Evolutionary conservation across 208 protist species (phyloP), one percentile per base, ranked within the genome.

Genomic region (Zelonia costaricensis): DNA sequence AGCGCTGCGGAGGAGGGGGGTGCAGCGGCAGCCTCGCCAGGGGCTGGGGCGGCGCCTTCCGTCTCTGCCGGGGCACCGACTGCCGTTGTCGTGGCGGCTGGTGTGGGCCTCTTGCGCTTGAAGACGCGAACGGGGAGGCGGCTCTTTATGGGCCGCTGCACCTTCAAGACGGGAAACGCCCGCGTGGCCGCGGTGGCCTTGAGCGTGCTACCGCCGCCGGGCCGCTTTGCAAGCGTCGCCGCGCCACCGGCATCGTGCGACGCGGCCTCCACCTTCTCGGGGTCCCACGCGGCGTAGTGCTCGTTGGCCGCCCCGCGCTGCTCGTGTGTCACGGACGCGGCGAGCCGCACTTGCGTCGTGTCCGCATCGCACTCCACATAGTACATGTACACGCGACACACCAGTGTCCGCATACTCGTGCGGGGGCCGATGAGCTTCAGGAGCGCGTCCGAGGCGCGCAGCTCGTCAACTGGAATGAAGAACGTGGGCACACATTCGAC

Each of bases 401-500:
- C 46, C 25, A 92, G 72, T 23, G 66, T 78, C 8, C 53, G 71
- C 73, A 92, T 76, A 16, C 55, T 75, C 45, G 68, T 84, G 5
- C 67, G 62, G 15, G 78, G 77, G 16, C 84, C 84, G 8, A 90
- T 55, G 10, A 80, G 52, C 59, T 74, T 86, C 31, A 69, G 42
- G 23, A 90, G 64, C 9, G 58, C 59, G 54, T 92, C 85, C 6
- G 83, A 82, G 16, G 66, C 49, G 56, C 75, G 70, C 40, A 94
- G 47, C 42, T 80, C 54, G 16, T 71, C 42, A 3, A 88, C 16
- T 3, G 83, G 81, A 16, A 92, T 74, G 38, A 74, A 85, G 53
- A 88, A 82, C 23, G 85, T 95, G 1, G 88, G 88, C 45, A 95
- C 76, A 49, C 84, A 92, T 66, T 92, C 88, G 23, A 95, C 83